Conservation (phyloP, 768 basidiomycete species). For the Tylopilus subfusipes region DNA sequence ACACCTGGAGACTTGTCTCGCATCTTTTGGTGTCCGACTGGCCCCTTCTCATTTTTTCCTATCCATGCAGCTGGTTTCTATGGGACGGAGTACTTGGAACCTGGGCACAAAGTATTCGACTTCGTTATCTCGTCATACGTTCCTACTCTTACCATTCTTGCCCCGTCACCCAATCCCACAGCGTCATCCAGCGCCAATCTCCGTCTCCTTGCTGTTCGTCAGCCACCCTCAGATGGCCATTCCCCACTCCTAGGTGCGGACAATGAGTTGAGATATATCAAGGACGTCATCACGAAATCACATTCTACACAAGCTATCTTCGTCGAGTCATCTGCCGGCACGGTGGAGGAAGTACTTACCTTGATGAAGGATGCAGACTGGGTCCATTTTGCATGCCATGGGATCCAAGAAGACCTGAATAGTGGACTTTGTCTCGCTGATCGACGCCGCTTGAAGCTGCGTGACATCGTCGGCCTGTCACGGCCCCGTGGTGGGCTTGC, state of each 20-base stretch:
- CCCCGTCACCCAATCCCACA: not conserved
- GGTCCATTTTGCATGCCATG: not conserved
- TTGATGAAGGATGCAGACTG: not conserved
- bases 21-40: too few relatives aligned
- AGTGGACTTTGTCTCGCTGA: not conserved
- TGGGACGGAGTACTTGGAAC: not conserved
- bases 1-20: not conserved
- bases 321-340: not conserved
- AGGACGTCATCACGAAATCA: not conserved
- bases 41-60: too few relatives aligned
- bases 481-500: too few relatives aligned
- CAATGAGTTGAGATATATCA: conserved; percentile 24
- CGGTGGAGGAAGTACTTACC: conserved; percentile 9
- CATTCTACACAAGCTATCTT: not conserved
- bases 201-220: conserved; percentile 1
- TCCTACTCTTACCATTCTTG: too few relatives aligned
- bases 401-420: not conserved
- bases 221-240: conserved; percentile 15
- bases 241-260: conserved; percentile 6
- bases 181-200: not conserved
- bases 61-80: too few relatives aligned
- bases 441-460: not conserved
- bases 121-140: too few relatives aligned
- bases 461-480: not conserved
- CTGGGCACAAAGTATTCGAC: not conserved